These are phyloP conservation scores for Trichophyton rubrum DNA, from an alignment of 2,329 filamentous ascomycete species.

Conservation along the genomic window DNA sequence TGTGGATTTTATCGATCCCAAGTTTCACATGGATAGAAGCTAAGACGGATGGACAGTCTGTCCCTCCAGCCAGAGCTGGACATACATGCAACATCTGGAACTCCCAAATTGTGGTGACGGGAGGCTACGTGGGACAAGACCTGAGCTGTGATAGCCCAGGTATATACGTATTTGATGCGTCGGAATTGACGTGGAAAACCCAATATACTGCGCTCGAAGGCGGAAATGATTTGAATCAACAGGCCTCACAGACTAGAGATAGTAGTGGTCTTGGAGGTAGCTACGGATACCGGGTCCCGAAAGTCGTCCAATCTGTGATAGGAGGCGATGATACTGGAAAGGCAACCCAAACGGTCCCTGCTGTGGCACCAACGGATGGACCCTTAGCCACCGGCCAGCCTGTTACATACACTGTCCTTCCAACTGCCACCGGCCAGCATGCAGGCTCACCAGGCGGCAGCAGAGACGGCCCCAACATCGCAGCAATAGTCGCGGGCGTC, in stretches of 20 bases:
- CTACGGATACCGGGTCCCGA: constrained; percentile 58
- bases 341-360: constrained; percentile 56
- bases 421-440: constrained; percentile 15
- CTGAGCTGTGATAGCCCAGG: constrained; percentile 55
- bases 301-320: constrained; percentile 50
- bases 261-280: constrained; percentile 46
- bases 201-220: constrained; percentile 53
- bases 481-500: constrained; percentile 45
- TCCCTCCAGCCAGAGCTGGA: constrained; percentile 51
- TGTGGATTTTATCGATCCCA: constrained; percentile 69
- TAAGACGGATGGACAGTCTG: constrained; percentile 35
- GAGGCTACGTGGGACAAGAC: constrained; percentile 52
- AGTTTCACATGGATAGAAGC: constrained; percentile 70
- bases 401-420: constrained; percentile 52
- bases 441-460: constrained; percentile 18
- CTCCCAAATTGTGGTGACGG: constrained; percentile 66
- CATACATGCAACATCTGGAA: constrained; percentile 69
- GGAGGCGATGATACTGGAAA: constrained; percentile 55
- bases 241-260: constrained; percentile 40
- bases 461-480: constrained; percentile 35
- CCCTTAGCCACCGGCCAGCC: constrained; percentile 59
- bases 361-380: constrained; percentile 50
- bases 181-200: constrained; percentile 54
- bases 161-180: constrained; percentile 67
- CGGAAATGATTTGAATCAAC: constrained; percentile 41